Conservation (phyloP, 2,329 filamentous ascomycete genomes). For the Phaeosphaeria sp. region DNA sequence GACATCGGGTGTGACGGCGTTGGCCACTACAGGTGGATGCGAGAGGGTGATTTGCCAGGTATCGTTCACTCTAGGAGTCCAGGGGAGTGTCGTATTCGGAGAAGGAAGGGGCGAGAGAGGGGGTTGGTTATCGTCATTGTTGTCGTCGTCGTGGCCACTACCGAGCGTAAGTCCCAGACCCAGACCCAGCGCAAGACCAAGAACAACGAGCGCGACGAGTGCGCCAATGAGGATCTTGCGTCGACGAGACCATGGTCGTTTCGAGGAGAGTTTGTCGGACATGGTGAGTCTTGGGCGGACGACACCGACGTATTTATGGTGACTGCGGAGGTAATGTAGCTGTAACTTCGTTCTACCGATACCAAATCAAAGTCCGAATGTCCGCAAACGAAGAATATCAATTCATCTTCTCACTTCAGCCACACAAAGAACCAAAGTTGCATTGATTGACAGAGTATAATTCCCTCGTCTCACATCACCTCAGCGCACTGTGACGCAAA, state of each 20-base stretch:
- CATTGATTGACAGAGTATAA: neutral
- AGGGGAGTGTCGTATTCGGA: slow-evolving; percentile 45
- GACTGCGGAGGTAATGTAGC: neutral
- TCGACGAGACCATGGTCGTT: slow-evolving; percentile 24
- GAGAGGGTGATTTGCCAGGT: slow-evolving; percentile 69
- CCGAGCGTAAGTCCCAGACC: slow-evolving; percentile 60
- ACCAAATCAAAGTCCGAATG: neutral
- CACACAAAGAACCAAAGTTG: neutral
- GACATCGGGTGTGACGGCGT: slow-evolving; percentile 54
- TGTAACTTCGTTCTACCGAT: neutral
- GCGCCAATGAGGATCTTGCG: slow-evolving; percentile 35
- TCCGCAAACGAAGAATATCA: neutral
- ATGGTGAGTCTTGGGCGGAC: neutral
- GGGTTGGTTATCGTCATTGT: slow-evolving; percentile 27
- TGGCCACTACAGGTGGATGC: slow-evolving; percentile 30
- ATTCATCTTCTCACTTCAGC: neutral
- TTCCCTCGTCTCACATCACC: neutral
- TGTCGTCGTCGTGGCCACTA: slow-evolving; percentile 27
- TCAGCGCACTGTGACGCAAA: neutral
- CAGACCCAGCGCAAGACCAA: slow-evolving; percentile 62
- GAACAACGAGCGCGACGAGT: slow-evolving; percentile 32
- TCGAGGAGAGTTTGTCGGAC: slow-evolving; percentile 2
- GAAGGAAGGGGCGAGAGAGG: slow-evolving; percentile 31
- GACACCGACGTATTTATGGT: neutral
- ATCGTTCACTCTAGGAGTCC: slow-evolving; percentile 60